phyloP scores from a whole-genome alignment of 1,139 yeast species.

The Casaregolazyma suthepensis region DNA sequence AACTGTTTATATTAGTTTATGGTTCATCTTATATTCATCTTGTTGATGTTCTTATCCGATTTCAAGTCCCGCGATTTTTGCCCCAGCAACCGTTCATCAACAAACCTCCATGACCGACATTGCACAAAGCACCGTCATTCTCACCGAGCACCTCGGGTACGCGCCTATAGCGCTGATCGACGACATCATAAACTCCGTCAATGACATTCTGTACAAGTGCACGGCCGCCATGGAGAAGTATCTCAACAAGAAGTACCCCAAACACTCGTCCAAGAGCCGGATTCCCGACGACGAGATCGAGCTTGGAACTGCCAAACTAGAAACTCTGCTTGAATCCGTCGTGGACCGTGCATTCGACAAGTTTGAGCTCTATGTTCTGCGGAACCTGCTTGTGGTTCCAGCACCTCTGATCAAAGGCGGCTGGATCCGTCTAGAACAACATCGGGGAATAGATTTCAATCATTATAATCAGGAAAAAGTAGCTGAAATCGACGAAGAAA shows the following conservation, averaged over 20 bases:
- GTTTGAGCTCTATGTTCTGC: slow-evolving; percentile 71
- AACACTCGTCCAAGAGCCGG: slow-evolving; percentile 10
- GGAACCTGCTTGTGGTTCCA: slow-evolving; percentile 74
- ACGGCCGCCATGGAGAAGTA: slow-evolving; percentile 73
- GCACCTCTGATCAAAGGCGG: slow-evolving; percentile 61
- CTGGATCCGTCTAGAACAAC: slow-evolving; percentile 63
- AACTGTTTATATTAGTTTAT: too few relatives aligned
- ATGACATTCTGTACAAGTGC: slow-evolving; percentile 77
- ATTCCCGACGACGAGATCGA: slow-evolving; percentile 45
- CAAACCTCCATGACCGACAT: slow-evolving; percentile 7
- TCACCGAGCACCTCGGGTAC: slow-evolving; percentile 83
- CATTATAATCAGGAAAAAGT: slow-evolving; percentile 17
- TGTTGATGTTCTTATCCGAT: too few relatives aligned
- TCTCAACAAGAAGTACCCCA: slow-evolving; percentile 31
- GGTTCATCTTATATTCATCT: too few relatives aligned
- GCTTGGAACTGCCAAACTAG: slow-evolving; percentile 74
- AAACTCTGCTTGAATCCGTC: slow-evolving; percentile 65
- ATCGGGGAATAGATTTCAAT: slow-evolving; percentile 45
- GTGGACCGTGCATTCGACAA: slow-evolving; percentile 86
- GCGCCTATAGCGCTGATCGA: slow-evolving; percentile 85
- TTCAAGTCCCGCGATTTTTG: too few relatives aligned
- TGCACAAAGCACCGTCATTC: slow-evolving; percentile 38
- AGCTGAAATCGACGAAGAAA: slow-evolving; percentile 30
- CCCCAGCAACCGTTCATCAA: neutral
- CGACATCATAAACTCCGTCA: slow-evolving; percentile 84